Evolutionary conservation across 176 grass and related monocot species (phyloP), one percentile per base, ranked within the genome.

Genomic region (Aechmea fasciata): DNA sequence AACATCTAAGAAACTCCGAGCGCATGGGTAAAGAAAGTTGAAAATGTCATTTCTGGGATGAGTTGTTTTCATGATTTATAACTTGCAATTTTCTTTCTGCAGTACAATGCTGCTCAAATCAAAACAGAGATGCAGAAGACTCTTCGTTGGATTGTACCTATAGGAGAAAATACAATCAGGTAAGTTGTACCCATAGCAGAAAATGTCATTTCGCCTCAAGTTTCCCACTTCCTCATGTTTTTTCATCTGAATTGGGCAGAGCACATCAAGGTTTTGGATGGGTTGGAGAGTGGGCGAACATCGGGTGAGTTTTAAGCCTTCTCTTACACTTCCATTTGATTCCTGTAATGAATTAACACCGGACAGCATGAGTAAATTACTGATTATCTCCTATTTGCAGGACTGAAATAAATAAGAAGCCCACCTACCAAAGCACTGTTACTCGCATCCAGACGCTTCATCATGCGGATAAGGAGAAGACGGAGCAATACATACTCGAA

Each of bases 181-280:
- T 93, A 69, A 11, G 75, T 49, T 57, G 24, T 51, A 24, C 94
- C 94, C 3, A 61, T 97, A 66, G 86, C 94, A 78, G 89, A 97
- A 81, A 97, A 97, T 52, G 24, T 51, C 11, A 29, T 15, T 13
- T 23, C 33, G 33, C 33, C 33, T 33, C 19, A 50, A 49, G 9
- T 63, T 2, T 57, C 14, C 70, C 22, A 48, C 33, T 65, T 23
- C 33, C 9, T 71, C 17, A 49, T 3, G 1, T 1, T 41, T 76
- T 69, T 68, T 71, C 47, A 12, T 77, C 69, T 67, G 54, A 53
- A 57, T 69, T 79, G 20, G 28, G 53, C 86, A 97, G 94, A 79
- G 82, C 87, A 17, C 94, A 97, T 78, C 94, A 97, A 90, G 89
- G 94, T 14, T 97, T 97, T 72, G 94, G 89, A 77, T 93, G 94